A percentile compares a stretch with the other conserved stretches of the same genome.
Evolutionary conservation across 1,284 basidiomycete genomes (phyloP).

Genomic region (Ustilago xerochloae): DNA sequence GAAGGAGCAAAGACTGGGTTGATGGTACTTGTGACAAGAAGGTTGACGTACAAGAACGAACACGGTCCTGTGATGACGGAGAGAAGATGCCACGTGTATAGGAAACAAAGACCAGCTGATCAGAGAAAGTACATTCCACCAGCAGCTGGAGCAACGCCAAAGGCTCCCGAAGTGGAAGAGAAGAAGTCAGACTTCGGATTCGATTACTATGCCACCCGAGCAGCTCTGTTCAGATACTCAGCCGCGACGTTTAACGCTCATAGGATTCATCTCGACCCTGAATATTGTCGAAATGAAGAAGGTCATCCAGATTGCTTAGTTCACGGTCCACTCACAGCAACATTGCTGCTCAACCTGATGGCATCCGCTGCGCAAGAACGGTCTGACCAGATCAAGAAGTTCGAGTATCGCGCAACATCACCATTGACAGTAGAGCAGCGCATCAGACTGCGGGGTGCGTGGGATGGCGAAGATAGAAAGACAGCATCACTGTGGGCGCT

Average conservation of each 20-base stretch:
- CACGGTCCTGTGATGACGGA: slow-evolving; percentile 30
- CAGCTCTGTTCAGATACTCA: slow-evolving; percentile 62
- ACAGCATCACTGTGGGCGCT: slow-evolving; percentile 34
- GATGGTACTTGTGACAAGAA: slow-evolving; percentile 44
- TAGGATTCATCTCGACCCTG: slow-evolving; percentile 59
- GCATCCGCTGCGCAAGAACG: slow-evolving; percentile 1
- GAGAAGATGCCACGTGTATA: slow-evolving; percentile 37
- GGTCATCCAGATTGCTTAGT: slow-evolving; percentile 55
- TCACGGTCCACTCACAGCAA: slow-evolving; percentile 56
- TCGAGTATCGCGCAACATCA: slow-evolving; percentile 52
- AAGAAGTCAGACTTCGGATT: slow-evolving; percentile 44
- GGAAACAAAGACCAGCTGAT: slow-evolving; percentile 25
- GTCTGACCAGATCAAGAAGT: slow-evolving; percentile 14
- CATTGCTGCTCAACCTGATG: slow-evolving; percentile 42
- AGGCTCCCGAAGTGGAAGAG: slow-evolving; percentile 20
- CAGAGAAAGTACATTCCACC: slow-evolving; percentile 23
- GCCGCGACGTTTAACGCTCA: slow-evolving; percentile 65
- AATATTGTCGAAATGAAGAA: slow-evolving; percentile 59
- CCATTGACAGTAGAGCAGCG: slow-evolving; percentile 44
- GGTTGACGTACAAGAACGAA: slow-evolving; percentile 15
- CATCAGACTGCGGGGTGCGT: slow-evolving; percentile 30
- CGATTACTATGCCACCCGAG: slow-evolving; percentile 42
- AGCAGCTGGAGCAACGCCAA: slow-evolving; percentile 3
- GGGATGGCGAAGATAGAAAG: slow-evolving; percentile 19
- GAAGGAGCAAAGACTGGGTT: slow-evolving; percentile 37